Evolutionary conservation across 306 rosid species (phyloP).

Genomic region (Lathyrus tuberosus): DNA sequence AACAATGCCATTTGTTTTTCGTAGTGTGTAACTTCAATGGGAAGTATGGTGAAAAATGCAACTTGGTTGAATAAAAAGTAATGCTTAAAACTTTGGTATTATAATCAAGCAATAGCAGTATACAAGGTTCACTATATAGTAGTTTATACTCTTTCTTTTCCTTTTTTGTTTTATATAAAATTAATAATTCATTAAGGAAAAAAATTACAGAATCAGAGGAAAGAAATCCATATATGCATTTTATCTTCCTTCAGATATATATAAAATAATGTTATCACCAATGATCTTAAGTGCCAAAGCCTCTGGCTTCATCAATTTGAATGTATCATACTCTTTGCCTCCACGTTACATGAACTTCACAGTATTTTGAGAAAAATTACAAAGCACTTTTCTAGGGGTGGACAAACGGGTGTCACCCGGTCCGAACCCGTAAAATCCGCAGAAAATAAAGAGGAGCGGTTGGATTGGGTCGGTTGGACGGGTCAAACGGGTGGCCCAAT

Average conservation of each 20-base stretch:
- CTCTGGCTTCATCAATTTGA: slow-evolving; percentile 24
- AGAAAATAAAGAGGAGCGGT: too few relatives aligned
- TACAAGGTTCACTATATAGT: slow-evolving; percentile 13
- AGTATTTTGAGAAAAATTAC: slow-evolving; percentile 18
- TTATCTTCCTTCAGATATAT: slow-evolving; percentile 21
- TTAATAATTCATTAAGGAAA: slow-evolving; percentile 4
- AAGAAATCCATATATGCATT: slow-evolving; percentile 11
- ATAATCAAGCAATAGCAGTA: slow-evolving; percentile 27
- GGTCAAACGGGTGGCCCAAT: too few relatives aligned
- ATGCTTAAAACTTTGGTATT: slow-evolving; percentile 3
- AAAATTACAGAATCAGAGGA: slow-evolving; percentile 1
- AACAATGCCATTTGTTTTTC: slow-evolving; percentile 11
- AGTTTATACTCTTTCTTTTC: background rate
- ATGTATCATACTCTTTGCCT: slow-evolving; percentile 22
- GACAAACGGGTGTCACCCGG: too few relatives aligned
- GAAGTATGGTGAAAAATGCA: slow-evolving; percentile 24
- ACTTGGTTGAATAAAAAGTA: slow-evolving; percentile 27
- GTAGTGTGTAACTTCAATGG: slow-evolving; percentile 11
- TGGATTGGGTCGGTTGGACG: too few relatives aligned
- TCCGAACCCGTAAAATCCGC: too few relatives aligned
- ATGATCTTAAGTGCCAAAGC: slow-evolving; percentile 27
- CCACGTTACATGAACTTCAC: slow-evolving; percentile 21
- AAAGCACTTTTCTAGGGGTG: slow-evolving; percentile 10
- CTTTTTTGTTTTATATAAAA: background rate
- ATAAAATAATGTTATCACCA: slow-evolving; percentile 26